A percentile compares a stretch with the other conserved stretches of the same genome.
Evolutionary conservation across 2,329 filamentous ascomycete species (phyloP).

Genomic region (Graphiopsis chlorocephala): DNA sequence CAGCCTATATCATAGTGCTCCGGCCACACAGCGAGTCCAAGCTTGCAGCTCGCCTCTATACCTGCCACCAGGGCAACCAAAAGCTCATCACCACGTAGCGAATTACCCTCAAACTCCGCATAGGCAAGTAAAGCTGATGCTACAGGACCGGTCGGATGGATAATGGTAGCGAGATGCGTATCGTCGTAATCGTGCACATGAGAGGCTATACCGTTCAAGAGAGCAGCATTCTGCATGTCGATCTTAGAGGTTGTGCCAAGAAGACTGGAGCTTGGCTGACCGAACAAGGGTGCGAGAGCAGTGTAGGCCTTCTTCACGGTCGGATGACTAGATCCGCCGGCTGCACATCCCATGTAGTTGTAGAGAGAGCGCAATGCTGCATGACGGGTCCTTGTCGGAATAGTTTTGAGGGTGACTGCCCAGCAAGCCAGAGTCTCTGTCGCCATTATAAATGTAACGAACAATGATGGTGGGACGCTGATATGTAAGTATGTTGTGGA

Average conservation of each 20-base stretch:
- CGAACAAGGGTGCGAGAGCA: conserved; percentile 39
- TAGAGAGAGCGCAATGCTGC: conserved; percentile 50
- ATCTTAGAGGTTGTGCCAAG: conserved; percentile 33
- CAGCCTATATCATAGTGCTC: conserved; percentile 56
- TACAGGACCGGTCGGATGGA: conserved; percentile 54
- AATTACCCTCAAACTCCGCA: conserved; percentile 40
- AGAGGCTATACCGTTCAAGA: conserved; percentile 55
- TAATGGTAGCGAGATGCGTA: conserved; percentile 55
- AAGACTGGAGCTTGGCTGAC: conserved; percentile 37
- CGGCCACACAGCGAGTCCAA: conserved; percentile 53
- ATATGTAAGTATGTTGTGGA: background rate
- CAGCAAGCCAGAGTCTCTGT: conserved; percentile 48
- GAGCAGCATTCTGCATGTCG: conserved; percentile 51
- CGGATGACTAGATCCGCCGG: conserved; percentile 49
- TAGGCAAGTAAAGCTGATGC: conserved; percentile 51
- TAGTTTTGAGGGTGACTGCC: conserved; percentile 43
- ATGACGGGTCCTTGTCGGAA: conserved; percentile 43
- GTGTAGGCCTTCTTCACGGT: conserved; percentile 41
- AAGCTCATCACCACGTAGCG: conserved; percentile 46
- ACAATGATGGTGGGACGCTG: background rate
- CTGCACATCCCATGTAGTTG: conserved; percentile 55
- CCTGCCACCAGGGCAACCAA: conserved; percentile 52
- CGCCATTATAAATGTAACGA: conserved; percentile 37
- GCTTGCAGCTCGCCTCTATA: conserved; percentile 53
- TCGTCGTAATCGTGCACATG: conserved; percentile 59